phyloP scores from a whole-genome alignment of 1,139 yeast species.

The Blastobotrys apis region DNA sequence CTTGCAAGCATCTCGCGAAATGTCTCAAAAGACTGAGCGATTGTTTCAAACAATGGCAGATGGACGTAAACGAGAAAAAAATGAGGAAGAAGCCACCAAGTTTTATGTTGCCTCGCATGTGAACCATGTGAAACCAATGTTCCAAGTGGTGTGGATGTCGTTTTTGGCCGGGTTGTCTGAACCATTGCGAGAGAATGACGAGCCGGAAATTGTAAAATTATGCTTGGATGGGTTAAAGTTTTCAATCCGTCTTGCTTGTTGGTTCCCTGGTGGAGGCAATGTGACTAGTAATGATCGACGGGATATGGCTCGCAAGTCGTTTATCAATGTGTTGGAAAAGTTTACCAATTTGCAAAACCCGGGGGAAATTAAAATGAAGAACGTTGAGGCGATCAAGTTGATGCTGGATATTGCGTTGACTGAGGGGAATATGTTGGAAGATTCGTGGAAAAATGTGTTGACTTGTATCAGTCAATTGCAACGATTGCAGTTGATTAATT shows the following conservation, averaged over 20 bases:
- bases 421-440: constrained; percentile 68
- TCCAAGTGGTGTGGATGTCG: constrained; percentile 96
- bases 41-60: constrained; percentile 69
- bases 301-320: constrained; percentile 56
- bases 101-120: constrained; percentile 68
- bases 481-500: constrained; percentile 79
- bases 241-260: constrained; percentile 77
- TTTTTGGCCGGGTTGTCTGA: constrained; percentile 90
- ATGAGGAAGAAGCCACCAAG: constrained; percentile 17
- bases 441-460: constrained; percentile 81
- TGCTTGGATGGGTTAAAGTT: constrained; percentile 84
- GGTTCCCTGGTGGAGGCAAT: constrained; percentile 52
- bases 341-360: constrained; percentile 77
- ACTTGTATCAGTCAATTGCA: constrained; percentile 86
- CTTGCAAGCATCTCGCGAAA: constrained; percentile 85
- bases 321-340: constrained; percentile 84
- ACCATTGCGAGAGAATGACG: constrained; percentile 86
- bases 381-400: constrained; percentile 72
- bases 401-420: constrained; percentile 71
- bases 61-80: background rate
- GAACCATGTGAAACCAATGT: constrained; percentile 88
- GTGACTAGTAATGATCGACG: background rate
- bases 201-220: constrained; percentile 60
- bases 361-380: constrained; percentile 73
- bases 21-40: constrained; percentile 84